These are phyloP conservation scores for Candida sojae DNA, from an alignment of 1,139 yeast species.

Conservation along the genomic window DNA sequence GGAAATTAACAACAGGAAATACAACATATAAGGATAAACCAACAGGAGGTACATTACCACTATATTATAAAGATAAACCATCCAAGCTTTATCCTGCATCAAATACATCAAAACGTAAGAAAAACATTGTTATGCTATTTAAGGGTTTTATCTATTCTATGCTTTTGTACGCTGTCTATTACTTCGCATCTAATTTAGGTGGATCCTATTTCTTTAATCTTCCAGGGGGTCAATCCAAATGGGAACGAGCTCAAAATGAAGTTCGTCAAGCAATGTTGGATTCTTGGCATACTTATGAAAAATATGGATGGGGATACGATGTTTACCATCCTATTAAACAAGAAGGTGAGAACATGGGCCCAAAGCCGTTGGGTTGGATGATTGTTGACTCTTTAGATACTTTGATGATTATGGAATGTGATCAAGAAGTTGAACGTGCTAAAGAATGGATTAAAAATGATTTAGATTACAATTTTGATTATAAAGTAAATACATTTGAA, in stretches of 20 bases:
- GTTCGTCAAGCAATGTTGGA: slow-evolving; percentile 68
- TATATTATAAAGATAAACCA: slow-evolving; percentile 35
- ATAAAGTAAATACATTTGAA: slow-evolving; percentile 82
- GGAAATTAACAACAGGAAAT: slow-evolving; percentile 12
- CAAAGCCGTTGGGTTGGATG: slow-evolving; percentile 90
- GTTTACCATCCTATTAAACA: slow-evolving; percentile 52
- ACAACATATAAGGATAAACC: slow-evolving; percentile 16
- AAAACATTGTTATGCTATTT: slow-evolving; percentile 36
- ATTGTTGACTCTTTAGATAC: slow-evolving; percentile 90
- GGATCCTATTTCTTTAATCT: background rate
- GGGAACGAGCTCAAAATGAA: slow-evolving; percentile 52
- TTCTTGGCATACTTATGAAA: slow-evolving; percentile 78
- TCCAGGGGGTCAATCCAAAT: slow-evolving; percentile 15
- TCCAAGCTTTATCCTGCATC: slow-evolving; percentile 9
- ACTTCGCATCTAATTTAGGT: slow-evolving; percentile 9
- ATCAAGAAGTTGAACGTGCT: slow-evolving; percentile 65
- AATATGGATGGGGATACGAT: slow-evolving; percentile 76
- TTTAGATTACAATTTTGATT: slow-evolving; percentile 55
- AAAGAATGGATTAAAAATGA: slow-evolving; percentile 70
- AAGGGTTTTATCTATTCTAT: slow-evolving; percentile 44
- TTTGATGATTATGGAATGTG: slow-evolving; percentile 74
- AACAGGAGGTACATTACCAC: slow-evolving; percentile 22
- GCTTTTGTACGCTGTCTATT: slow-evolving; percentile 39
- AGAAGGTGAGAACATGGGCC: slow-evolving; percentile 76
- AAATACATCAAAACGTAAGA: slow-evolving; percentile 7